Base-by-base conservation (phyloP, 805 yeast genomes). In the Metschnikowia proteae region DNA sequence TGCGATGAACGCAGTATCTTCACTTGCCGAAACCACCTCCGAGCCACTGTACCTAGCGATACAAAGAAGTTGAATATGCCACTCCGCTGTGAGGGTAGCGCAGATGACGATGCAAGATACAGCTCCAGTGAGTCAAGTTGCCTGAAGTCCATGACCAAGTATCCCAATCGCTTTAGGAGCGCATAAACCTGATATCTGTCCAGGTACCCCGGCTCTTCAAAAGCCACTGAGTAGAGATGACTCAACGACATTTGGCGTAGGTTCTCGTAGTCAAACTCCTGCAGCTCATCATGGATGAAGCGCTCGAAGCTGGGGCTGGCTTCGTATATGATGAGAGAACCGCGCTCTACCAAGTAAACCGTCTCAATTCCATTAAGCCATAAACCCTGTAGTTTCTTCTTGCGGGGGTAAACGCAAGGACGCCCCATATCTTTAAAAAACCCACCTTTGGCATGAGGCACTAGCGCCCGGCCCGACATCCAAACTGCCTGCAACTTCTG, bases 341-440 rank as follows among this genome's bases (percentile, higher is more conserved):
- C 97, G 60, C 98, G 71, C 62, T 91, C 96, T 1, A 84, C 79
- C 47, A 91, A 67, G 63, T 90, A 91, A 1, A 89, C 68, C 6
- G 83, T 76, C 58, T 91, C 98, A 49, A 87, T 81, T 13, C 80
- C 78, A 23, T 66, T 70, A 33, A 91, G 68, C 73, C 78, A 76
- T 43, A 81, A 67, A 0, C 65, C 66, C 25, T 58, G 61, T 6
- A 53, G 42, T 39, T 51, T 51, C 29, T 50, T 43, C 28, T 61
- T 52, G 11, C 28, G 11, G 13, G 26, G 37, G 36, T 50, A 57
- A 8, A 31, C 38, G 26, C 50, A 52, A 8, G 74, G 66, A 2
- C 79, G 80, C 0, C 98, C 98, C 69, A 87, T 76, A 29, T 86
- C 83, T 51, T 81, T 81, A 57, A 88, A 76, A 58, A 80, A 87